A percentile compares a stretch with the other conserved stretches of the same genome.
Conservation (phyloP, 2,329 filamentous ascomycete species). For the Colletotrichum australisinense region DNA sequence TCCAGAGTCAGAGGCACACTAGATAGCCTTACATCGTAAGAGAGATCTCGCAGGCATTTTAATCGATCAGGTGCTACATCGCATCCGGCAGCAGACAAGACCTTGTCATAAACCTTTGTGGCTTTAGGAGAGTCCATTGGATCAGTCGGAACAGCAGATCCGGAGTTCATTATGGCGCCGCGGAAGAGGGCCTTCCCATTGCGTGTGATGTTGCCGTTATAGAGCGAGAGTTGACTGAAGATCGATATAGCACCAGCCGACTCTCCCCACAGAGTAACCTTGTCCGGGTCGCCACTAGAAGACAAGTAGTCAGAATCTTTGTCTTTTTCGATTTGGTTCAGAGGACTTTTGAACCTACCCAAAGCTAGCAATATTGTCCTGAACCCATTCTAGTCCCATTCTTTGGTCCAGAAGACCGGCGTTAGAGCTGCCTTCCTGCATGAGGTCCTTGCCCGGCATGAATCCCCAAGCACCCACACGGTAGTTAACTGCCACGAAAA, state of each 20-base stretch:
- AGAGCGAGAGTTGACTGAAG: conserved; percentile 70
- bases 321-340: too few relatives aligned
- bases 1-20: conserved; percentile 58
- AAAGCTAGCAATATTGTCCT: conserved; percentile 48
- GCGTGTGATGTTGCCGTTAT: conserved; percentile 67
- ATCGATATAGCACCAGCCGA: conserved; percentile 70
- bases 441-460: conserved; percentile 49
- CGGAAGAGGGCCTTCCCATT: conserved; percentile 69
- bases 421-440: conserved; percentile 57
- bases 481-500: conserved; percentile 46
- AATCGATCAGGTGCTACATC: conserved; percentile 57
- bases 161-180: conserved; percentile 73
- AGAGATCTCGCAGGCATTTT: conserved; percentile 66
- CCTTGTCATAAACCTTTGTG: conserved; percentile 64
- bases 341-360: conserved; percentile 33
- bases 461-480: conserved; percentile 45
- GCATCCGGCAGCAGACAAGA: conserved; percentile 66
- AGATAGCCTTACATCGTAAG: conserved; percentile 63
- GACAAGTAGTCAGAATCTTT: not conserved
- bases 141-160: conserved; percentile 60
- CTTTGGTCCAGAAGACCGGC: conserved; percentile 47
- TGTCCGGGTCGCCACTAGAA: conserved; percentile 67
- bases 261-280: conserved; percentile 75
- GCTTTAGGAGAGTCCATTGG: conserved; percentile 66
- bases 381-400: conserved; percentile 49